These are phyloP conservation scores for Penicillium sp. DNA, from an alignment of 2,329 filamentous ascomycete genomes.

Conservation along the genomic window DNA sequence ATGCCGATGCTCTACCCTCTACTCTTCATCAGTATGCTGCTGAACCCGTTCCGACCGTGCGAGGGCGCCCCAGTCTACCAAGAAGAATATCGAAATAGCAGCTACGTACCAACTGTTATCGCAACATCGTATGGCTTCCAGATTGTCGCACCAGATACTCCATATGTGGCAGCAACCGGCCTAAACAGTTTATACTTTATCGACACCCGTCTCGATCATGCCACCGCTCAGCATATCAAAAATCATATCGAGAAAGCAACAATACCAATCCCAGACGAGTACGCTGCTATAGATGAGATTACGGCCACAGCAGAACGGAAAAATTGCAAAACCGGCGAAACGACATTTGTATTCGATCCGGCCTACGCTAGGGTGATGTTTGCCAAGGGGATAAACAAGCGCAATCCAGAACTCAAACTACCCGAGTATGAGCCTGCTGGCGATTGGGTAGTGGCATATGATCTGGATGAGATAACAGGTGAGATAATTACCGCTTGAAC, in stretches of 20 bases:
- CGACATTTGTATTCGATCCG: constrained; percentile 13
- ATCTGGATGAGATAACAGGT: constrained; percentile 2
- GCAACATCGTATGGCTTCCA: constrained; percentile 7
- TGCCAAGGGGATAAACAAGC: constrained; percentile 10
- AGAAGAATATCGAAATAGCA: constrained; percentile 10
- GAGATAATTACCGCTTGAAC: not conserved
- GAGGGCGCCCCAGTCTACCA: constrained; percentile 4
- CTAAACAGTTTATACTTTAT: constrained; percentile 11
- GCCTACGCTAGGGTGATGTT: constrained; percentile 10
- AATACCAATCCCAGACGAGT: not conserved
- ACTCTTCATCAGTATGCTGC: constrained; percentile 1
- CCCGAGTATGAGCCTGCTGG: constrained; percentile 2
- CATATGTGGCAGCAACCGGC: constrained; percentile 9
- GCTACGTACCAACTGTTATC: constrained; percentile 7
- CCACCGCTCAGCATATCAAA: constrained; percentile 11
- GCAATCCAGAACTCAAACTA: constrained; percentile 11
- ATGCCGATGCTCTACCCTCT: not conserved
- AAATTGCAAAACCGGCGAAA: constrained; percentile 9
- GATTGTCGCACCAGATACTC: constrained; percentile 13
- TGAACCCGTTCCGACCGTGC: constrained; percentile 2
- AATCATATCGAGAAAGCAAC: constrained; percentile 10
- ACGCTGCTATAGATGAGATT: constrained; percentile 13
- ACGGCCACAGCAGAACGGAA: constrained; percentile 9
- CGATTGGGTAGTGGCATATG: not conserved
- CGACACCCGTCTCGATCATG: constrained; percentile 8